phyloP scores from a whole-genome alignment of 1,284 basidiomycete genomes.

The Ustilago loliicola region DNA sequence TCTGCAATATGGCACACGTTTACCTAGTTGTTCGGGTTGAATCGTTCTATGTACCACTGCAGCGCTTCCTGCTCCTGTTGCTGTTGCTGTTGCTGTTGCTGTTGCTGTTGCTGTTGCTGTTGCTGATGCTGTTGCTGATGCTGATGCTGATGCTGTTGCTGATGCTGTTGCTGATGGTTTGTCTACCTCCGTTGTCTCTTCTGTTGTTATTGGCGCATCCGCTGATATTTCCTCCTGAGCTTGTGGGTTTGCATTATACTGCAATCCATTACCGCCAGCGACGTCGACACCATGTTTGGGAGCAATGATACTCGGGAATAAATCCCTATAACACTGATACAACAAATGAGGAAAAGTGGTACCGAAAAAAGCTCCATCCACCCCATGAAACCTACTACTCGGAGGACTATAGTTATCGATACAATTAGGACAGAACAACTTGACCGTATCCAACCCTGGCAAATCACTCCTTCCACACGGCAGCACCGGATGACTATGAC shows the following conservation, averaged over 20 bases:
- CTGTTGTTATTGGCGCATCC: no score
- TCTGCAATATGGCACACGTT: conserved; percentile 67
- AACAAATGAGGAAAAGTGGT: conserved; percentile 98
- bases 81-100: conserved; percentile 69
- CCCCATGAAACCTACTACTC: conserved; percentile 92
- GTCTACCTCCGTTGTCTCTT: no score
- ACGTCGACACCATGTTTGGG: conserved; percentile 22
- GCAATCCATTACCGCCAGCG: neutral
- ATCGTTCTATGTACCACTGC: conserved; percentile 33
- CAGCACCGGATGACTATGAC: conserved; percentile 87
- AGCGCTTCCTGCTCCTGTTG: neutral
- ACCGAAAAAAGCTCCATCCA: conserved; percentile 99
- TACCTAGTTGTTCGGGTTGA: conserved; percentile 56
- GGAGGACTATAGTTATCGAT: conserved; percentile 97
- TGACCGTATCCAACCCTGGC: conserved; percentile 98
- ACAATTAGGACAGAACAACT: conserved; percentile 98
- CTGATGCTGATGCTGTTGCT: conserved; percentile 71
- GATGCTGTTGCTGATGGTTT: conserved; percentile 1
- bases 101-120: conserved; percentile 64
- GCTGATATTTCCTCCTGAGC: no score
- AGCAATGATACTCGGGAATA: conserved; percentile 65
- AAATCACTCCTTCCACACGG: conserved; percentile 96
- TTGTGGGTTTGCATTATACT: neutral
- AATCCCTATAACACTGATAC: conserved; percentile 90
- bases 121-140: conserved; percentile 73